These are phyloP conservation scores for Rosa persica DNA, from an alignment of 306 rosid species.

Conservation along the genomic window DNA sequence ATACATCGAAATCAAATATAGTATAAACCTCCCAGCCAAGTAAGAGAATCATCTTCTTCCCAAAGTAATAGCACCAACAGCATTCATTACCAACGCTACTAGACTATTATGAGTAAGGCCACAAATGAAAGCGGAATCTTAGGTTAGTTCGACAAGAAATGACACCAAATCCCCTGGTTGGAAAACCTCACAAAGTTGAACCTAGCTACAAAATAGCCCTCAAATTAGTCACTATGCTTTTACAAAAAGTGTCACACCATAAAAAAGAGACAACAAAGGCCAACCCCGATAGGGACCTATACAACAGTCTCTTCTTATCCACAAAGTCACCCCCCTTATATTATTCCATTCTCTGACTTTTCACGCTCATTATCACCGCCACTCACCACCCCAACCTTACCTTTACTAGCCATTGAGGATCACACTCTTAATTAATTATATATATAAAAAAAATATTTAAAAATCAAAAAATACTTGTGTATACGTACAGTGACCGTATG, in stretches of 20 bases:
- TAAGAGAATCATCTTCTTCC: background rate
- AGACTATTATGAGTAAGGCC: background rate
- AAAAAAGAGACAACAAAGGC: background rate
- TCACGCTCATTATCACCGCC: constrained; percentile 10
- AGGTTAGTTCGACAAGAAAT: background rate
- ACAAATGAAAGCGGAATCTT: background rate
- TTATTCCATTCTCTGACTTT: constrained; percentile 4
- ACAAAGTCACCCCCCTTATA: background rate
- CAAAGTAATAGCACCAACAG: background rate
- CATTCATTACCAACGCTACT: background rate
- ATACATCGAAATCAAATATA: background rate
- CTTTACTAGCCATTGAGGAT: background rate
- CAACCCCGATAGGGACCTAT: background rate
- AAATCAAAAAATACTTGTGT: background rate
- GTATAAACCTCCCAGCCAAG: background rate
- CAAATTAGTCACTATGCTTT: background rate
- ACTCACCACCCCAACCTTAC: background rate
- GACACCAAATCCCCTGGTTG: background rate
- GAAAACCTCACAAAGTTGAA: background rate
- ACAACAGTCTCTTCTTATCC: constrained; percentile 1
- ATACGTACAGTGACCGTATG: background rate
- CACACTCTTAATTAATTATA: too few relatives aligned
- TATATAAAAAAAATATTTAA: background rate
- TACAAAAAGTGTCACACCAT: constrained; percentile 2
- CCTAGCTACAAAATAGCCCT: background rate